phyloP scores from a whole-genome alignment of 768 basidiomycete species.

The Solioccasus polychromus region DNA sequence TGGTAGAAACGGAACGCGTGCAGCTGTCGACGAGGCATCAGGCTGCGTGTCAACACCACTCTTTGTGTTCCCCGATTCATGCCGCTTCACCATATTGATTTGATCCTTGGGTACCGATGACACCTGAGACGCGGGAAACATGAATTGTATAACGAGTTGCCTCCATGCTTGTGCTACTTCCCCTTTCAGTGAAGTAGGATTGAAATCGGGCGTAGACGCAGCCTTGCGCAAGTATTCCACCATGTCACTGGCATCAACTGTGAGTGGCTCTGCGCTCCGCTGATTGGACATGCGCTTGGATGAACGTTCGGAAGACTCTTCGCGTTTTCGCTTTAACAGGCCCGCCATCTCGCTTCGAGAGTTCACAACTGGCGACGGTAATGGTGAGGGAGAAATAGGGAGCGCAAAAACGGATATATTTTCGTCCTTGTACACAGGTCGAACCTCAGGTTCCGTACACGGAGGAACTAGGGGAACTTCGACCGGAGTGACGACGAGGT shows the following conservation, averaged over 20 bases:
- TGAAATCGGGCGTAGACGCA: conserved; percentile 25
- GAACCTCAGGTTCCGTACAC: conserved; percentile 21
- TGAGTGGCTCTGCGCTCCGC: background rate
- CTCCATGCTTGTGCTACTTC: conserved; percentile 56
- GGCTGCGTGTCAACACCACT: background rate
- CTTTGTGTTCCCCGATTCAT: conserved; percentile 4
- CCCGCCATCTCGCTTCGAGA: background rate
- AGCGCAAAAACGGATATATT: conserved; percentile 66
- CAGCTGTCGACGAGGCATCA: conserved; percentile 1
- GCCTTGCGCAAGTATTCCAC: conserved; percentile 19
- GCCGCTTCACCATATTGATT: no score
- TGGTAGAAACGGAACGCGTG: conserved; percentile 15
- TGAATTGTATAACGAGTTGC: conserved; percentile 46
- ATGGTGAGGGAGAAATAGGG: conserved; percentile 38
- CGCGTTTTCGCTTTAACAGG: conserved; percentile 43
- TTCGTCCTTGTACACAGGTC: conserved; percentile 57
- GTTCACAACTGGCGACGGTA: background rate
- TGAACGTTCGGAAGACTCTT: conserved; percentile 35
- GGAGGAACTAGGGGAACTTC: conserved; percentile 38
- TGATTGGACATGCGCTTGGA: conserved; percentile 32
- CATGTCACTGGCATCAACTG: background rate
- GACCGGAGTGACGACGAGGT: conserved; percentile 43
- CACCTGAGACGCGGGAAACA: conserved; percentile 52
- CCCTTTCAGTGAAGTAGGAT: conserved; percentile 35
- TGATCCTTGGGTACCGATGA: conserved; percentile 10